phyloP scores from a whole-genome alignment of 495 filamentous ascomycete species.

The Aspergillus nidulans region DNA sequence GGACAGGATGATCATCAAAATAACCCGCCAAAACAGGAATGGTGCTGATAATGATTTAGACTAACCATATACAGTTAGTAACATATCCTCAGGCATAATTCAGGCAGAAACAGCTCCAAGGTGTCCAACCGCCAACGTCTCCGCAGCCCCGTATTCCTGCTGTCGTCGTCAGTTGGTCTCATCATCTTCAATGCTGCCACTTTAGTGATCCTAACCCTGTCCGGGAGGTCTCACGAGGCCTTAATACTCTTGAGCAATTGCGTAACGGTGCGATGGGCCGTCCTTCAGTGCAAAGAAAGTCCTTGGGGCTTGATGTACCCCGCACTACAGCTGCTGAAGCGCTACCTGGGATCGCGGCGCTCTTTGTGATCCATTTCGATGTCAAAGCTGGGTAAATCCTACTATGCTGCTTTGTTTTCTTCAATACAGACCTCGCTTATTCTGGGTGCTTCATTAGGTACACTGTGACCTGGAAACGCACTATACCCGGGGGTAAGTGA shows the following conservation, averaged over 20 bases:
- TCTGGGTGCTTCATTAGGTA: slow-evolving; percentile 43
- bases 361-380: slow-evolving; percentile 84
- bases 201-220: slow-evolving; percentile 6
- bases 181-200: slow-evolving; percentile 7
- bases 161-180: slow-evolving; percentile 7
- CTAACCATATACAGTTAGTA: slow-evolving; percentile 19
- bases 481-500: slow-evolving; percentile 53
- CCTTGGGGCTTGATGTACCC: slow-evolving; percentile 33
- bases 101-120: slow-evolving; percentile 13
- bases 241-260: slow-evolving; percentile 1
- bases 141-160: slow-evolving; percentile 8
- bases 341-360: slow-evolving; percentile 68
- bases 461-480: slow-evolving; percentile 81
- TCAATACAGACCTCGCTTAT: background rate
- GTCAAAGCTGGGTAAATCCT: slow-evolving; percentile 68
- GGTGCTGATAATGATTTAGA: background rate
- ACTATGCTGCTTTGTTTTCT: background rate
- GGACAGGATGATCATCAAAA: background rate
- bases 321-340: slow-evolving; percentile 33
- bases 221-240: slow-evolving; percentile 20
- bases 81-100: slow-evolving; percentile 18
- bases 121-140: background rate
- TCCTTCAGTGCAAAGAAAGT: slow-evolving; percentile 27
- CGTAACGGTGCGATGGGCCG: slow-evolving; percentile 26
- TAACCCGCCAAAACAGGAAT: slow-evolving; percentile 1